Evolutionary conservation across 371 early-diverging fungal genomes (phyloP), one percentile per base, ranked within the genome.

Genomic region (Synchytrium microbalum): DNA sequence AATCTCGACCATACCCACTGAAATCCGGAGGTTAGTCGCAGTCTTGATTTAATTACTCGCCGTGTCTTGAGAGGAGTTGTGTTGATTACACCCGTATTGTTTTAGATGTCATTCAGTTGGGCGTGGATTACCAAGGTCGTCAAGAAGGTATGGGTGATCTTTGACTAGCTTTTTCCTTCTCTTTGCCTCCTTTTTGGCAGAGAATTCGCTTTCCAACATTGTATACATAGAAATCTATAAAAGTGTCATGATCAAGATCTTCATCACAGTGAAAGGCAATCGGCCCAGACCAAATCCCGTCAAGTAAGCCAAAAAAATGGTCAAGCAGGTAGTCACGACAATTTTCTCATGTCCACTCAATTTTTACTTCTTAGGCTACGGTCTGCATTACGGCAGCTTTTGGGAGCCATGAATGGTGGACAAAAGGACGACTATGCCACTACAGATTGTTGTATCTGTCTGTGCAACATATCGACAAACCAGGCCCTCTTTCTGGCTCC

Each of bases 91-190:
- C n/a, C n/a, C n/a, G n/a, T n/a, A n/a, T n/a, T n/a, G n/a, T n/a
- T n/a, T n/a, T n/a, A n/a, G 56, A 56, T 56, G 56, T 56, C 13
- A 56, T 56, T 56, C 56, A 56, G 56, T 29, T 56, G 29, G 98
- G 98, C 31, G 88, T 96, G 16, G 98, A 97, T 72, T 97, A 92
- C 75, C 94, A 94, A 74, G 98, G 96, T 26, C 92, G 94, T 55
- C 77, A 84, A 8, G 85, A 92, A 75, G 74, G 81, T 77, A 56
- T 5, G 56, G 8, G 51, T 23, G 23, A 14, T 51, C 14, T 51
- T 23, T 51, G 51, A 51, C 23, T 51, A 14, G 51, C 13, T n/a
- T 51, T 14, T n/a, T 13, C 13, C 51, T 13, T 13, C 51, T 14
- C 51, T 57, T 26, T 57, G 16, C 14, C 57, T 13, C 13, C 28